These are phyloP conservation scores for Lophiostoma macrostomum DNA, from an alignment of 495 filamentous ascomycete species.

Conservation along the genomic window DNA sequence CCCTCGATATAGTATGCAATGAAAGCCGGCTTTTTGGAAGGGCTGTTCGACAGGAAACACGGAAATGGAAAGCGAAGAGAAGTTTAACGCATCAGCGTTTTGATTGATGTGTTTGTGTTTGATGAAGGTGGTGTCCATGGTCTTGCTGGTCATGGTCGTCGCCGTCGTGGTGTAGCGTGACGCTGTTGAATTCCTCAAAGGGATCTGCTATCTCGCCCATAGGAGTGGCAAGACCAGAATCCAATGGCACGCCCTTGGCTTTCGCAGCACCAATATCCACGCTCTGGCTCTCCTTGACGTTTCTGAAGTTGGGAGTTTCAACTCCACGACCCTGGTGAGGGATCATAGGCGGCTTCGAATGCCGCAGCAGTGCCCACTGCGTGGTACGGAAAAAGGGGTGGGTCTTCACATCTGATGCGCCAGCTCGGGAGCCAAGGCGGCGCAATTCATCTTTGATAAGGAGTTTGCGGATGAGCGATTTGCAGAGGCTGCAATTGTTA, in stretches of 20 bases:
- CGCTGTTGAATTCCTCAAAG: constrained; percentile 98
- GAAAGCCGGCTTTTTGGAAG: not conserved
- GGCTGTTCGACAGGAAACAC: not conserved
- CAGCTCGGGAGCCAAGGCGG: constrained; percentile 88
- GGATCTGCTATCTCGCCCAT: constrained; percentile 84
- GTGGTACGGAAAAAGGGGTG: constrained; percentile 96
- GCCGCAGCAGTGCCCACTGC: constrained; percentile 93
- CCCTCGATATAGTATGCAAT: constrained; percentile 4
- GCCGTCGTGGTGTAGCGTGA: constrained; percentile 95
- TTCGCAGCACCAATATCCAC: constrained; percentile 79
- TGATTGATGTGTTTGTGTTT: constrained; percentile 12
- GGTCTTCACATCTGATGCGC: constrained; percentile 92
- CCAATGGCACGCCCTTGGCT: constrained; percentile 69
- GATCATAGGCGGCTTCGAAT: constrained; percentile 98
- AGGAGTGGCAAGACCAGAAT: constrained; percentile 80
- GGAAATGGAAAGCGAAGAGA: not conserved
- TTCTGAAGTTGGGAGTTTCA: constrained; percentile 94
- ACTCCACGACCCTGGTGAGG: constrained; percentile 87
- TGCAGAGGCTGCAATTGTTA: constrained; percentile 68
- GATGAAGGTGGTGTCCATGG: constrained; percentile 8
- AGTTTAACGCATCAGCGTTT: not conserved
- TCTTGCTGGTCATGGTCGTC: constrained; percentile 51
- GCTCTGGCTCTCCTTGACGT: constrained; percentile 94
- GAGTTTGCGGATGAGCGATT: constrained; percentile 92
- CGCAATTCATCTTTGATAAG: constrained; percentile 97